These are phyloP conservation scores for Leccinum subrobustum DNA, from an alignment of 1,284 basidiomycete species.

Conservation along the genomic window DNA sequence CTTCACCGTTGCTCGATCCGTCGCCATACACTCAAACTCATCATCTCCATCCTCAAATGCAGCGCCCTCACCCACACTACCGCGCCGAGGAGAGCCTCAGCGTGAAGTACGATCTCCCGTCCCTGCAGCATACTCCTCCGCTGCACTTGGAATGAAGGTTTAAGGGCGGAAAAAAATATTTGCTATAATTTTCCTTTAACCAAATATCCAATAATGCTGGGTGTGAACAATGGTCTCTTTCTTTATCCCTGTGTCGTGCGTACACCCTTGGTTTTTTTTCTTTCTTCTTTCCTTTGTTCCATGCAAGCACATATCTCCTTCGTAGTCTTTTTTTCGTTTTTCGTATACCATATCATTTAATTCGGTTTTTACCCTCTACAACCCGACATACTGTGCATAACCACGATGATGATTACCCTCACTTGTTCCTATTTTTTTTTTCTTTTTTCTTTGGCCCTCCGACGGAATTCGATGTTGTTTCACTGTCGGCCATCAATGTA, in stretches of 20 bases:
- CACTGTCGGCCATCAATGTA: conserved; percentile 7
- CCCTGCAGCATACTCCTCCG: conserved; percentile 31
- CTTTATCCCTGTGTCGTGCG: background rate
- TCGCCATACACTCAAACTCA: conserved; percentile 25
- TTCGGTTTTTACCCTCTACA: conserved; percentile 11
- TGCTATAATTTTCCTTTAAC: conserved; percentile 26
- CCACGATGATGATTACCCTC: conserved; percentile 1
- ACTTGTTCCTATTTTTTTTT: background rate
- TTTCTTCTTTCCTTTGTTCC: background rate
- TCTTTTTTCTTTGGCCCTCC: background rate
- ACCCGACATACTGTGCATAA: conserved; percentile 24
- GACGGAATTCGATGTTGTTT: background rate
- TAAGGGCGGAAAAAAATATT: conserved; percentile 16
- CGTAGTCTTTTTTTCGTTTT: conserved; percentile 5
- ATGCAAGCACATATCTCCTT: conserved; percentile 17
- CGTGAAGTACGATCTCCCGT: conserved; percentile 36
- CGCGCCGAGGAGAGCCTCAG: conserved; percentile 33
- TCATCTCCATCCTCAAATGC: conserved; percentile 33
- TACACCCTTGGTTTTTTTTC: background rate
- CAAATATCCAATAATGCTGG: conserved; percentile 26
- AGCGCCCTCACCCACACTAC: conserved; percentile 28
- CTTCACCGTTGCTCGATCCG: conserved; percentile 36
- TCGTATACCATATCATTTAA: conserved; percentile 28
- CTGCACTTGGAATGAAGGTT: conserved; percentile 36
- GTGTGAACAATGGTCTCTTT: conserved; percentile 29